These are phyloP conservation scores for Syncephalis fuscata DNA, from an alignment of 371 early-diverging fungal genomes.

Conservation along the genomic window DNA sequence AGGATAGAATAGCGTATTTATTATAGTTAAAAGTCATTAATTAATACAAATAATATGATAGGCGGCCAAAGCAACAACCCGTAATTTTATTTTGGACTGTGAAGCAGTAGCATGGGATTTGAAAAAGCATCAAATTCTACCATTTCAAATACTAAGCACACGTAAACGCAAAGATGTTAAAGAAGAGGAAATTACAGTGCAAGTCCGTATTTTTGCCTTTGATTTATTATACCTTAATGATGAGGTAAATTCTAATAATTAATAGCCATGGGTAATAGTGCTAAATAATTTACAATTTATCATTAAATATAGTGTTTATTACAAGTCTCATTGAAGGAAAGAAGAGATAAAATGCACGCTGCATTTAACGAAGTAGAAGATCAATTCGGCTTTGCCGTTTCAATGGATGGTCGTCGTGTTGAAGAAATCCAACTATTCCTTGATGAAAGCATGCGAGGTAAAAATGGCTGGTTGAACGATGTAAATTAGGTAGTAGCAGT, in stretches of 20 bases:
- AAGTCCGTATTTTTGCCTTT: conserved; percentile 96
- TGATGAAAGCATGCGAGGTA: conserved; percentile 63
- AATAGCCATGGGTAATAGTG: background rate
- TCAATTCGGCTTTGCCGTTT: conserved; percentile 83
- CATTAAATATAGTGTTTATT: conserved; percentile 22
- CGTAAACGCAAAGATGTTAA: conserved; percentile 94
- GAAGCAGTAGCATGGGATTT: conserved; percentile 99
- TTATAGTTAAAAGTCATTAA: background rate
- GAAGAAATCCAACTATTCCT: conserved; percentile 95
- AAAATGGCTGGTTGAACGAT: background rate
- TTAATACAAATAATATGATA: background rate
- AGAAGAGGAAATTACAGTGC: conserved; percentile 78
- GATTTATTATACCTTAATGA: conserved; percentile 96
- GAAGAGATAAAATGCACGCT: conserved; percentile 61
- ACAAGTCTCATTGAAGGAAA: conserved; percentile 51
- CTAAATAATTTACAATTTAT: conserved; percentile 13
- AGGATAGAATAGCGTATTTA: background rate
- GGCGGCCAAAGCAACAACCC: conserved; percentile 41
- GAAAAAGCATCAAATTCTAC: conserved; percentile 71
- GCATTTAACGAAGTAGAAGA: conserved; percentile 70
- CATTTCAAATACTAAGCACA: conserved; percentile 97
- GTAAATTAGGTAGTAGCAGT: background rate
- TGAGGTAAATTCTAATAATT: conserved; percentile 19
- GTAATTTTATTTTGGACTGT: conserved; percentile 94
- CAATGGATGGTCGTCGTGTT: conserved; percentile 60